phyloP scores from a whole-genome alignment of 2,329 filamentous ascomycete species.

The Rutstroemia sp. region DNA sequence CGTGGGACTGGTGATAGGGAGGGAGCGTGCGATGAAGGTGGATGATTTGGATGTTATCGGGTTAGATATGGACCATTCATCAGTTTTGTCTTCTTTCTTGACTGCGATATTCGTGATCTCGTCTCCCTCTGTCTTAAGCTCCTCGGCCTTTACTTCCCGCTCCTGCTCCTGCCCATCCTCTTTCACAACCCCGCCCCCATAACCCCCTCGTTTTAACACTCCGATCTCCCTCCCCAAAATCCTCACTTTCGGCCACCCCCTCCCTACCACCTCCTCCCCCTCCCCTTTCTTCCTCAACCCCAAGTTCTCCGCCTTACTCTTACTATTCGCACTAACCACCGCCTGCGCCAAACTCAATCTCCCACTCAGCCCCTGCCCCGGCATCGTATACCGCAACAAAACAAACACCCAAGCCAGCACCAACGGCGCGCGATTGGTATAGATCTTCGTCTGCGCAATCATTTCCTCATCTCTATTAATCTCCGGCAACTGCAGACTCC shows the following conservation, averaged over 20 bases:
- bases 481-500: conserved; percentile 50
- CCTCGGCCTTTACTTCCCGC: background rate
- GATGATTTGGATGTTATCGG: conserved; percentile 46
- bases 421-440: conserved; percentile 76
- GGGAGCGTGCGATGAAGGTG: conserved; percentile 49
- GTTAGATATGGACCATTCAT: conserved; percentile 43
- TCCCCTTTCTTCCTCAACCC: conserved; percentile 6
- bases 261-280: conserved; percentile 2
- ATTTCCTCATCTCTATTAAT: conserved; percentile 48
- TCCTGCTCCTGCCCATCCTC: background rate
- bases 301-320: conserved; percentile 45
- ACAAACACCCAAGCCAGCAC: conserved; percentile 74
- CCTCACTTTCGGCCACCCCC: conserved; percentile 53
- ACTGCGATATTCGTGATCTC: background rate
- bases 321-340: conserved; percentile 74
- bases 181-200: conserved; percentile 30
- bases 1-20: conserved; percentile 33
- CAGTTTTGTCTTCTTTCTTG: conserved; percentile 1
- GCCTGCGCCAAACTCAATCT: conserved; percentile 76
- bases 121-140: background rate
- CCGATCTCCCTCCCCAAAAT: conserved; percentile 67
- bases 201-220: conserved; percentile 71
- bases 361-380: conserved; percentile 78
- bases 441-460: conserved; percentile 49
- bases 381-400: conserved; percentile 72